phyloP scores from a whole-genome alignment of 2,329 filamentous ascomycete species.

The Geosmithia morbida region DNA sequence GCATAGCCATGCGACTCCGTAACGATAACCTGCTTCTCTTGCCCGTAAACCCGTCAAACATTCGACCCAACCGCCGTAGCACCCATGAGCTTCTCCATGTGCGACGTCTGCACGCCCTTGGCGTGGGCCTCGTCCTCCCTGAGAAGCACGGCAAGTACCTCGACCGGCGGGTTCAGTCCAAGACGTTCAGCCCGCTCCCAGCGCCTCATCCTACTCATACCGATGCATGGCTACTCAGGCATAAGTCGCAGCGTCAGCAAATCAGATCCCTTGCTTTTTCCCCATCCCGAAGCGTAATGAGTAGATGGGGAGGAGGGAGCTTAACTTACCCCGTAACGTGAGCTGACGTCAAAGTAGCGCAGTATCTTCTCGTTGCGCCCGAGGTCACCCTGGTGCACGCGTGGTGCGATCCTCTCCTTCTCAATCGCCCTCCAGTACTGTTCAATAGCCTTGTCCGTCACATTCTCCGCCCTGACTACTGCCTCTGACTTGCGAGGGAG shows the following conservation, averaged over 20 bases:
- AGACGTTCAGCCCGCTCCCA: constrained; percentile 78
- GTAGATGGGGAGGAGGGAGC: neutral
- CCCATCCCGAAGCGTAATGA: too few species aligned
- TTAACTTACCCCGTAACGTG: constrained; percentile 75
- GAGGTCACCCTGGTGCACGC: constrained; percentile 67
- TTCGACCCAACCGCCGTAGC: constrained; percentile 25
- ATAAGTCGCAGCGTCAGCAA: neutral
- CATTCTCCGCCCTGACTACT: constrained; percentile 44
- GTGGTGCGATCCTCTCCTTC: constrained; percentile 46
- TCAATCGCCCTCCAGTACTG: constrained; percentile 69
- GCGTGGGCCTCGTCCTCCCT: constrained; percentile 44
- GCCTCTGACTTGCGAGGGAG: constrained; percentile 13
- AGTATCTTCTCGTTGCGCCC: constrained; percentile 70
- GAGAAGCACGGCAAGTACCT: constrained; percentile 75
- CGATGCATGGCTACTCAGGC: constrained; percentile 64
- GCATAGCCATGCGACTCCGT: neutral
- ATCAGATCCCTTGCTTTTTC: constrained; percentile 3
- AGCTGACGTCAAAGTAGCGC: constrained; percentile 83
- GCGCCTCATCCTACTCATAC: constrained; percentile 64
- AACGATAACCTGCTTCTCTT: neutral
- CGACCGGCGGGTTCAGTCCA: constrained; percentile 76
- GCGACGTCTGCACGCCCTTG: constrained; percentile 45
- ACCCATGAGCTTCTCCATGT: constrained; percentile 56
- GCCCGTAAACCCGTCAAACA: constrained; percentile 5
- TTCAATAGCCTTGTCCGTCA: constrained; percentile 55